Base-by-base conservation (phyloP, 345 rosid genomes). In the Carallia pectinifolia region DNA sequence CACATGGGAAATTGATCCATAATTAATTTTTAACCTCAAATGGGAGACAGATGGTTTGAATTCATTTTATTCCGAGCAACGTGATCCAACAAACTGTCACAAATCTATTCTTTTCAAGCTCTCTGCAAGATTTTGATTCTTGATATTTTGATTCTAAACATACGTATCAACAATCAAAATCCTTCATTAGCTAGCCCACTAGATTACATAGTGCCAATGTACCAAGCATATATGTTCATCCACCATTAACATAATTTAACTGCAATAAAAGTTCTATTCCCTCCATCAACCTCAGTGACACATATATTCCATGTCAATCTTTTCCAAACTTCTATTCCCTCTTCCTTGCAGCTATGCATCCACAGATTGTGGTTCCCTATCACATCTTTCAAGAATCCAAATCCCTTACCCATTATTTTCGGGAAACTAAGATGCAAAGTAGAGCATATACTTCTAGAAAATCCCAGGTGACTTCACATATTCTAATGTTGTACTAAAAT, bases 361-460 rank as follows among this genome's bases (percentile, higher is more conserved):
- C 15, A 6, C 73, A 65, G 69, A 78, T 68, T 61, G 63, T 71
- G 70, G 67, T 71, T 55, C 65, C 66, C 52, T 4, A 34, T 7
- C 70, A 37, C 62, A 52, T 69, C 12, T 39, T 5, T 2, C 23
- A 63, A 66, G 84, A 76, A 78, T 78, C 58, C 5, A 72, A 83
- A 76, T 77, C 70, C 65, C 6, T 64, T 13, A 38, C 29, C 58
- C 7, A 27, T 30, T 6, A 30, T 13, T 13, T 1, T 16, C 13
- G 10, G 33, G 33, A 56, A 27, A 23, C 23, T 23, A 70, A 63
- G 31, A 71, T 74, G 85, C 73, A 53, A 68, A 72, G 76, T 48
- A 58, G 60, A 68, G 77, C 82, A 79, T 80, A 62, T 73, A 68
- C 82, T 50, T 65, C n/a, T 4, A 44, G 36, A 40, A 74, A 58